Evolutionary conservation across 345 rosid species (phyloP), one percentile per base, ranked within the genome.

Genomic region (Hypericum androsaemum): DNA sequence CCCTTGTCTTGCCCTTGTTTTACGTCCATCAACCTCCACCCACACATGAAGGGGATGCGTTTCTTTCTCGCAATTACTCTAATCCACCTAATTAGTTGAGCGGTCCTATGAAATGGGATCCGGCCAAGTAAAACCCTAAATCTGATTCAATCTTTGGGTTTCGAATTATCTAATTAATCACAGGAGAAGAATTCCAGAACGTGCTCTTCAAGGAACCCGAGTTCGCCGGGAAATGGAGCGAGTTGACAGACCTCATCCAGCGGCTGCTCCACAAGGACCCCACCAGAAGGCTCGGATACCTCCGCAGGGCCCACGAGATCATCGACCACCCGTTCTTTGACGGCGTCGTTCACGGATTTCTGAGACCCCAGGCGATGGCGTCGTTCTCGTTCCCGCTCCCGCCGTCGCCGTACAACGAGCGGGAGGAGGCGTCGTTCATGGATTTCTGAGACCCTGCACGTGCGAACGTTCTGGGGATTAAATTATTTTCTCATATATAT

Each of bases 261-360:
- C 77, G 81, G 72, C 52, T 90, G 53, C 53, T 90, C 8, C 80
- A 75, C 58, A 87, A 87, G 66, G 98, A 87, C 45, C 92, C 96
- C 7, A 60, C 41, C 1, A 72, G 39, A 36, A 68, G 98, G 70
- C 67, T 90, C 53, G 98, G 98, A 5, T 74, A 72, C 43, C 59
- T 28, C 37, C 60, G 82, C 12, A 95, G 98, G 53, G 95, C 84
- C 43, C 57, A 63, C 38, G 98, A 84, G 75, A 74, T 90, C 67
- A 90, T 78, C 73, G 80, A 70, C 52, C 96, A 87, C 61, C 62
- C 54, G 63, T 90, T 90, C 69, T 87, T 90, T 62, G 50, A 51
- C 52, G 87, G 87, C 8, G 57, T 87, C 7, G 65, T 90, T 67
- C 0, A 52, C 54, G 45, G 63, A 57, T 43, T 67, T 61, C 46